A percentile compares a stretch with the other conserved stretches of the same genome.
Conservation (phyloP, 1,284 basidiomycete genomes). For the Trichosporon sp. region DNA sequence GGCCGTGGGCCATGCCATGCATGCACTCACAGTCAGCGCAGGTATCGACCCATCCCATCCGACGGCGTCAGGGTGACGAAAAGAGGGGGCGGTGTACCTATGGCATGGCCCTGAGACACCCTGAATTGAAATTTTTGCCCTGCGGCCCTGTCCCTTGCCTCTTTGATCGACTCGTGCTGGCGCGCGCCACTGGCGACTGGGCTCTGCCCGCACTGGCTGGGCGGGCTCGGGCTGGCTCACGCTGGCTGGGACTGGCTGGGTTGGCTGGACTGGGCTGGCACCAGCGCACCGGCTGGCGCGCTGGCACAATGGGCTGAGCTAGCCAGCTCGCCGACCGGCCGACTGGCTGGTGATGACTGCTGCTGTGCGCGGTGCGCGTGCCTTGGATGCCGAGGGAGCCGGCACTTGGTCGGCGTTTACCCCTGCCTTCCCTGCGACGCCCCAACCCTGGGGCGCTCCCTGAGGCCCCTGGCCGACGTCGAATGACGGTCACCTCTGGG, state of each 20-base stretch:
- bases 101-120: not conserved
- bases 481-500: not conserved
- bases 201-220: not conserved
- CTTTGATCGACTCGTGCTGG: constrained; percentile 1
- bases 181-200: not conserved
- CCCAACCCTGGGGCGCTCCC: not conserved
- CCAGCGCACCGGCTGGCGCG: not conserved
- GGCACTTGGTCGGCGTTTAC: constrained; percentile 6
- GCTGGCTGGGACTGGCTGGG: not conserved
- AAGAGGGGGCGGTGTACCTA: constrained; percentile 4
- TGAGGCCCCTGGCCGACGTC: not conserved
- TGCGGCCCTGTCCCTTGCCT: not conserved
- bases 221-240: not conserved
- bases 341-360: not conserved
- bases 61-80: constrained; percentile 4
- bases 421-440: not conserved
- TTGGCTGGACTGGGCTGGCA: not conserved
- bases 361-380: not conserved
- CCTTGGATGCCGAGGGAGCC: not conserved
- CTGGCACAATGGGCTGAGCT: not conserved
- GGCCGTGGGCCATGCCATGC: not conserved
- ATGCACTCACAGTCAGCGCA: not conserved
- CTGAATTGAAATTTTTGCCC: constrained; percentile 5
- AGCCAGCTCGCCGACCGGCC: no score
- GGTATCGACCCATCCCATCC: not conserved